A percentile compares a stretch with the other conserved stretches of the same genome.
Conservation (phyloP, 306 rosid genomes). For the Gynostemma pentaphyllum region DNA sequence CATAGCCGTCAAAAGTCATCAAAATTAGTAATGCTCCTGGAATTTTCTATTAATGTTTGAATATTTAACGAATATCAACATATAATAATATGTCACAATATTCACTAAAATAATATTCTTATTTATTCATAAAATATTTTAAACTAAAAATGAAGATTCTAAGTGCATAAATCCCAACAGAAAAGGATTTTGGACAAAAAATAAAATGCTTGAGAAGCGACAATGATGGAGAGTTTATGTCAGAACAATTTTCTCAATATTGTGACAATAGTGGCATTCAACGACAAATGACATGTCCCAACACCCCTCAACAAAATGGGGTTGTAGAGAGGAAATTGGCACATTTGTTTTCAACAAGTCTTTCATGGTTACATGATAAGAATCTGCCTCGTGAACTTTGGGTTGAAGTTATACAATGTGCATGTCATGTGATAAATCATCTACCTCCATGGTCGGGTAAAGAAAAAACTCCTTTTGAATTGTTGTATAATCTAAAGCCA, state of each 20-base stretch:
- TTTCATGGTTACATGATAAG: constrained; percentile 6
- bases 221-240: constrained; percentile 3
- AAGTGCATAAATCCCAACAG: too few relatives aligned
- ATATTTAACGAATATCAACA: too few relatives aligned
- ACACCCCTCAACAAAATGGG: neutral
- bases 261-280: neutral
- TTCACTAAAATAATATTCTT: too few relatives aligned
- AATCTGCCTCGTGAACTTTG: neutral
- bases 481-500: neutral
- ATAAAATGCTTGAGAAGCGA: neutral
- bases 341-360: neutral
- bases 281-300: neutral
- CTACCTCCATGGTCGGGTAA: constrained; percentile 7
- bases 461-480: constrained; percentile 1
- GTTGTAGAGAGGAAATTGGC: neutral
- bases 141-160: too few relatives aligned
- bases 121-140: too few relatives aligned
- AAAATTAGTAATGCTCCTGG: too few relatives aligned
- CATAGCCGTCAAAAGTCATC: too few relatives aligned
- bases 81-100: too few relatives aligned
- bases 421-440: constrained; percentile 1
- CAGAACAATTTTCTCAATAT: neutral
- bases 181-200: too few relatives aligned
- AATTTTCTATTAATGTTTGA: too few relatives aligned
- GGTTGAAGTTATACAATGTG: neutral